These are phyloP conservation scores for Boeremia lycopersici DNA, from an alignment of 2,329 filamentous ascomycete genomes.

Conservation along the genomic window DNA sequence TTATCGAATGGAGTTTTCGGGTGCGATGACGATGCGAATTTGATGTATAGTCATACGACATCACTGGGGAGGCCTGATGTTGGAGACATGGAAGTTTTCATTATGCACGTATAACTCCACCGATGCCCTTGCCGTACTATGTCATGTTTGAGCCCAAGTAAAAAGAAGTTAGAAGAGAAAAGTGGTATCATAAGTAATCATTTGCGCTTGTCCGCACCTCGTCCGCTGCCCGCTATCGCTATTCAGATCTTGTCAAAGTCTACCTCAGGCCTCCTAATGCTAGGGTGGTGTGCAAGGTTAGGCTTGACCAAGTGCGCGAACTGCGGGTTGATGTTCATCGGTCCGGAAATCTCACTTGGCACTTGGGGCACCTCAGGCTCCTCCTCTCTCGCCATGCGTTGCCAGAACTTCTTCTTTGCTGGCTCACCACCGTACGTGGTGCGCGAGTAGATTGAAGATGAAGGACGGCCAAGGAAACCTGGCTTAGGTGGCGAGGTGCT, in stretches of 20 bases:
- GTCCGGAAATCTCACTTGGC: constrained; percentile 61
- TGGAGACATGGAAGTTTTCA: constrained; percentile 7
- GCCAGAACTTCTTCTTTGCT: constrained; percentile 40
- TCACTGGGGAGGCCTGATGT: neutral
- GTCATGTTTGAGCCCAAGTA: constrained; percentile 2
- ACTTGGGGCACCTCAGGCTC: constrained; percentile 49
- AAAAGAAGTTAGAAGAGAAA: constrained; percentile 17
- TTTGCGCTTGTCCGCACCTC: constrained; percentile 2
- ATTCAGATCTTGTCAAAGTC: constrained; percentile 39
- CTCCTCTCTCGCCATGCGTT: constrained; percentile 43
- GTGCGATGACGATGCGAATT: no score
- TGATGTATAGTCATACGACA: neutral
- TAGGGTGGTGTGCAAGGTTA: constrained; percentile 62
- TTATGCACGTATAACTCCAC: constrained; percentile 11
- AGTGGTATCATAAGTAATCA: constrained; percentile 42
- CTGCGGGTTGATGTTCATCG: constrained; percentile 59
- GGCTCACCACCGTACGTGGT: constrained; percentile 38
- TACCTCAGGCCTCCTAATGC: constrained; percentile 36
- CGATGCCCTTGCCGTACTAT: neutral
- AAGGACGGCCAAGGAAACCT: constrained; percentile 33
- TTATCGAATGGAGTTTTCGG: neutral
- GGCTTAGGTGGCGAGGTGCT: constrained; percentile 43
- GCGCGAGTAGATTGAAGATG: constrained; percentile 42
- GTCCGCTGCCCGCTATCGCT: neutral
- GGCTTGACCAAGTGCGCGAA: constrained; percentile 61